phyloP scores from a whole-genome alignment of 257 asterid species.

The Oldenlandia corymbosa region DNA sequence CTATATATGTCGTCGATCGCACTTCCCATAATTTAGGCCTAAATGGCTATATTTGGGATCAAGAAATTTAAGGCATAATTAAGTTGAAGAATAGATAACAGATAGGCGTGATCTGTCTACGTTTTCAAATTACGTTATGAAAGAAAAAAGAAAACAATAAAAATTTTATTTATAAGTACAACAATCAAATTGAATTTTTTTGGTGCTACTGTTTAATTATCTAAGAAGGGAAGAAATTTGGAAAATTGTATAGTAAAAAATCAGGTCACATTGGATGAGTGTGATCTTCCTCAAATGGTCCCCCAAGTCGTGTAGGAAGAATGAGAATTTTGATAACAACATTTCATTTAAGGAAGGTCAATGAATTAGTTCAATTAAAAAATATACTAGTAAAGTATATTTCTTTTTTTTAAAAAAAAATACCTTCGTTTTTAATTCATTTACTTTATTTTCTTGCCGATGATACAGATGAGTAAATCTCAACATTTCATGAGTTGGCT shows the following conservation, averaged over 20 bases:
- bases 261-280: background rate
- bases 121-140: constrained; percentile 11
- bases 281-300: background rate
- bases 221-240: too few species aligned
- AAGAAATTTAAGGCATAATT: constrained; percentile 11
- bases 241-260: background rate
- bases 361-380: constrained; percentile 1
- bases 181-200: too few species aligned
- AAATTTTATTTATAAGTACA: too few species aligned
- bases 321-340: constrained; percentile 12
- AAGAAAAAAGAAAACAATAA: background rate
- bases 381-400: background rate
- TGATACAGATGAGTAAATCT: constrained; percentile 2
- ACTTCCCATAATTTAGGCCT: constrained; percentile 10
- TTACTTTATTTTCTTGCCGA: background rate
- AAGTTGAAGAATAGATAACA: constrained; percentile 16
- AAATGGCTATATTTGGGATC: constrained; percentile 4
- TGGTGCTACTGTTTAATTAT: too few species aligned
- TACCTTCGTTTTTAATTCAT: too few species aligned
- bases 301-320: constrained; percentile 1
- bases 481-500: background rate
- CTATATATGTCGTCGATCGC: constrained; percentile 2
- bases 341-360: constrained; percentile 4
- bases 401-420: too few species aligned
- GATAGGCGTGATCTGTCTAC: constrained; percentile 39